These are phyloP conservation scores for Lactarius hatsudake DNA, from an alignment of 768 basidiomycete species.

Conservation along the genomic window DNA sequence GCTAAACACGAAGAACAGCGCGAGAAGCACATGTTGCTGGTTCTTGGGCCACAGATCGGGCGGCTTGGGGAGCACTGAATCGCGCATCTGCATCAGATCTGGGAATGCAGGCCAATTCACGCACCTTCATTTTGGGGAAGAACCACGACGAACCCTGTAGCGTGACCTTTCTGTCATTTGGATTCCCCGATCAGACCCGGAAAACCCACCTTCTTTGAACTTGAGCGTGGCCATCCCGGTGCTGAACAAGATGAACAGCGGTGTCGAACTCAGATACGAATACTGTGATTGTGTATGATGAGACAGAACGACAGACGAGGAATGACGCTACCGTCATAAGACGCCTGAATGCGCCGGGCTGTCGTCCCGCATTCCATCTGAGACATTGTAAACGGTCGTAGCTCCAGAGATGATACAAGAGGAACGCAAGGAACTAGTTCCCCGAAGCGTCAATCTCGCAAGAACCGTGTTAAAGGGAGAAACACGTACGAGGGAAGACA, in stretches of 20 bases:
- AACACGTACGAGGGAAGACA: slow-evolving; percentile 33
- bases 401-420: slow-evolving; percentile 73
- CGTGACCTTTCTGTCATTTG: background rate
- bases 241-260: slow-evolving; percentile 61
- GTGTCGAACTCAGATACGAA: slow-evolving; percentile 73
- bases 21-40: slow-evolving; percentile 57
- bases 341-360: slow-evolving; percentile 82
- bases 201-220: slow-evolving; percentile 62
- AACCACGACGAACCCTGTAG: slow-evolving; percentile 32
- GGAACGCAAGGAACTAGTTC: slow-evolving; percentile 60
- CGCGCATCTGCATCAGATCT: background rate
- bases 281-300: slow-evolving; percentile 44
- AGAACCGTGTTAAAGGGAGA: background rate
- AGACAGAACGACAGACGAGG: background rate
- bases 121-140: slow-evolving; percentile 34
- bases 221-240: slow-evolving; percentile 63
- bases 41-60: slow-evolving; percentile 46
- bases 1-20: slow-evolving; percentile 69
- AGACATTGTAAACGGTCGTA: slow-evolving; percentile 78
- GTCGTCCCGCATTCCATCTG: slow-evolving; percentile 69
- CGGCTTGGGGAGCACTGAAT: slow-evolving; percentile 56
- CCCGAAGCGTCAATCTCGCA: slow-evolving; percentile 6
- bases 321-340: slow-evolving; percentile 71
- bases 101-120: slow-evolving; percentile 28
- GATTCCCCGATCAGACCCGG: too few species aligned